Evolutionary conservation across 176 grass and related monocot species (phyloP).

Genomic region (Carex parvula): DNA sequence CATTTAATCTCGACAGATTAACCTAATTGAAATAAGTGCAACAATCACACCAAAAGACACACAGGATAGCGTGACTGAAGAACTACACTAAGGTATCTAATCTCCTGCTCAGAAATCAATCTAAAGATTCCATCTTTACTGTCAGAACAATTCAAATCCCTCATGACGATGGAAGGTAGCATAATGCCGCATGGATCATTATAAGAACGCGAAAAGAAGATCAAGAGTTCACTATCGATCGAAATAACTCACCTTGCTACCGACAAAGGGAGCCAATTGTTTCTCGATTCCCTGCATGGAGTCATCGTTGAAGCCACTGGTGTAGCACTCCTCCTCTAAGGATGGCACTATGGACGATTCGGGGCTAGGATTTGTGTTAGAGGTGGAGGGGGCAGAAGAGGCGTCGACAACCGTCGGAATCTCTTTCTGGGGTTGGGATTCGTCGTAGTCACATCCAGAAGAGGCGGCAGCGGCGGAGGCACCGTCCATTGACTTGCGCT

Average conservation of each 20-base stretch:
- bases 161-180: not conserved
- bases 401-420: slow-evolving; percentile 7
- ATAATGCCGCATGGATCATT: not conserved
- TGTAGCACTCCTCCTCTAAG: slow-evolving; percentile 54
- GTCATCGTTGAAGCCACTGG: slow-evolving; percentile 43
- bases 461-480: slow-evolving; percentile 1
- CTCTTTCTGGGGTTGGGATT: slow-evolving; percentile 27
- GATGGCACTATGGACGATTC: slow-evolving; percentile 40
- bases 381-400: not conserved
- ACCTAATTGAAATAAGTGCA: not conserved
- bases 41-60: not conserved
- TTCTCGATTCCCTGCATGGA: slow-evolving; percentile 44
- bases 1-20: not conserved
- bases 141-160: slow-evolving; percentile 11
- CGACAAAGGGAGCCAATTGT: slow-evolving; percentile 60
- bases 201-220: slow-evolving; percentile 9
- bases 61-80: not conserved
- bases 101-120: slow-evolving; percentile 15
- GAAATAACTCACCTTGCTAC: slow-evolving; percentile 50
- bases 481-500: slow-evolving; percentile 74
- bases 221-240: slow-evolving; percentile 1
- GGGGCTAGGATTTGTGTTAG: slow-evolving; percentile 36
- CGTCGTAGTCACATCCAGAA: not conserved
- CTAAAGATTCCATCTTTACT: slow-evolving; percentile 14
- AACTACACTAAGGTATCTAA: not conserved